Base-by-base conservation (phyloP, 2,329 filamentous ascomycete species). In the Xylaria hypoxylon region DNA sequence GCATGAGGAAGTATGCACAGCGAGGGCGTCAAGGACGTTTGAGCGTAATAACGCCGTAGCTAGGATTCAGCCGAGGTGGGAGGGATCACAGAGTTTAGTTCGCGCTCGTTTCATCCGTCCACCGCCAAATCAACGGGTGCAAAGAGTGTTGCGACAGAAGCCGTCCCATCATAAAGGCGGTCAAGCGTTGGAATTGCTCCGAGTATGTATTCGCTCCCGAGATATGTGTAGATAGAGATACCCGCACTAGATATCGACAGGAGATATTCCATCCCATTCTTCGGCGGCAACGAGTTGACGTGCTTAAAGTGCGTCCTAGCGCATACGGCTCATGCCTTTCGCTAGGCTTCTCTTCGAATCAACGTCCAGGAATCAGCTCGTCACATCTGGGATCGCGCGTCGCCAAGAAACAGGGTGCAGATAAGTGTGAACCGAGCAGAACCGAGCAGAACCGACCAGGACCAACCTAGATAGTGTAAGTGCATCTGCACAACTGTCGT, bases 341-440 rank as follows among this genome's bases (percentile, higher is more conserved):
- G 64, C 64, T 55, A 66, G 63, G 40, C 28, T 8, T 51, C 38
- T 68, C 68, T 74, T 74, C 74, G 73, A 75, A 75, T 75, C 73
- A 74, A 60, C 55, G 65, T 61, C 50, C 35, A 56, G 64, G 65
- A 72, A 69, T 65, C 61, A 59, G 67, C 70, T 72, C 70, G 71
- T 75, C 73, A 76, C 74, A 71, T 71, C 73, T 73, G 66, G 74
- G 75, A 77, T 77, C 72, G 74, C 72, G 75, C 74, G 72, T 75
- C 74, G 75, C 75, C 75, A 77, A 77, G 75, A 71, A 58, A 55
- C 64, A 66, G 53, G 60, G 62, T 73, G 69, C 71, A 74, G 55
- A 52, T 69, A 65, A 61, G 59, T 64, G 56, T 59, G 56, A 57
- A 64, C 59, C 61, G 63, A 63, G 38, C 56, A 40, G 59, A 62